Percentiles rank a stretch among this genome's conserved stretches.
phyloP scores from a whole-genome alignment of 2,329 filamentous ascomycete species.

The Ampelomyces quisqualis region DNA sequence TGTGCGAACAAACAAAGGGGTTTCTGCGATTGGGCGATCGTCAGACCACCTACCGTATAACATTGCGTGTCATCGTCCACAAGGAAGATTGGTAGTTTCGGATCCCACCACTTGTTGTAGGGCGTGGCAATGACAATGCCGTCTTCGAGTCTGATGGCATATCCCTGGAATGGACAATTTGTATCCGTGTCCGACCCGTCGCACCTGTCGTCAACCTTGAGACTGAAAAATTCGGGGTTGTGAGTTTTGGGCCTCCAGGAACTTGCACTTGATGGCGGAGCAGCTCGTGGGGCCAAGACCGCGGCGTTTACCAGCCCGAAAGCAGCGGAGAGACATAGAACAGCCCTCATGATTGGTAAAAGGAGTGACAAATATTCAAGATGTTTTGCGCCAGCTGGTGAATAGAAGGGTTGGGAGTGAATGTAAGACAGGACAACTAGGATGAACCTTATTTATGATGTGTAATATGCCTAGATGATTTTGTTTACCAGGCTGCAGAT shows the following conservation, averaged over 20 bases:
- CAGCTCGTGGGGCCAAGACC: constrained; percentile 10
- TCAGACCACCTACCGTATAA: constrained; percentile 37
- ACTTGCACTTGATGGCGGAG: neutral
- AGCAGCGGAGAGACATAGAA: constrained; percentile 14
- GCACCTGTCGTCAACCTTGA: constrained; percentile 24
- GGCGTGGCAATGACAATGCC: constrained; percentile 32
- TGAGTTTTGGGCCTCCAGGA: constrained; percentile 29
- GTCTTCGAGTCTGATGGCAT: constrained; percentile 27
- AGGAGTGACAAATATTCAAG: constrained; percentile 20
- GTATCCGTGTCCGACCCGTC: neutral
- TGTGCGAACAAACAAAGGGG: no score
- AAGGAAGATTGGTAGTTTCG: constrained; percentile 31
- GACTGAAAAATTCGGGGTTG: constrained; percentile 28
- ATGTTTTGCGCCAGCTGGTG: constrained; percentile 21
- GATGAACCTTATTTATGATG: constrained; percentile 31
- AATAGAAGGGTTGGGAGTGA: constrained; percentile 15
- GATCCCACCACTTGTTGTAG: constrained; percentile 33
- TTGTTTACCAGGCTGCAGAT: constrained; percentile 25
- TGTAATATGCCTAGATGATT: constrained; percentile 20
- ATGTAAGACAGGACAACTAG: constrained; percentile 23
- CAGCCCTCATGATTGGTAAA: constrained; percentile 23
- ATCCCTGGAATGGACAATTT: constrained; percentile 19
- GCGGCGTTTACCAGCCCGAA: constrained; percentile 22
- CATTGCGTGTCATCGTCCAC: constrained; percentile 30
- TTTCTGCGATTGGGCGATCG: no score